Base-by-base conservation (phyloP, 345 rosid genomes). In the Cardamine occulta region DNA sequence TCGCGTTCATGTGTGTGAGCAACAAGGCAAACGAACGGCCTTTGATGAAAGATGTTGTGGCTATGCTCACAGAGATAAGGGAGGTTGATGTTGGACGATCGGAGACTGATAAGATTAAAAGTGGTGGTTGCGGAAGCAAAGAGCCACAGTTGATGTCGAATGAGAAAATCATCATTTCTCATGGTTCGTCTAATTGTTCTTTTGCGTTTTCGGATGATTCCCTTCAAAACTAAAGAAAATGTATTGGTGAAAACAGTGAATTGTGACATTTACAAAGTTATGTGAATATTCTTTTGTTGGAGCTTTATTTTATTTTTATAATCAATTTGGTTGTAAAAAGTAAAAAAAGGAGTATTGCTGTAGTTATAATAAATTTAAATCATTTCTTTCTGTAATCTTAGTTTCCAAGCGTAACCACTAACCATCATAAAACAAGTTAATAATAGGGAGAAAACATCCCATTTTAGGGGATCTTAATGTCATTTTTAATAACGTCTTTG, bases 21-120 rank as follows among this genome's bases (percentile, higher is more conserved):
- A 88, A 81, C 65, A 86, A 89, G 7, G 70, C 86, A 2, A 88
- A 86, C 3, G 97, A 93, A 57, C 96, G 97, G 1, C 98, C 98
- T n/a, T 78, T 88, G 14, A 91, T 91, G 96, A 93, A 91, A 78
- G 98, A 93, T 28, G 96, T 91, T 15, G 96, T 90, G 5, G 97
- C 88, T 4, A 73, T 93, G 48, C 73, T 91, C 51, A 84, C 69
- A 44, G 97, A 87, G 75, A 88, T 93, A 24, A 86, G 85, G 12
- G 88, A 89, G 1, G 1, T 7, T 29, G 79, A 75, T 67, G 68
- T 49, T 40, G 79, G 74, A 60, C 37, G 62, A 26, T 60, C 69
- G 15, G 79, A 60, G 52, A 39, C 9, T 1, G 79, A 40, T 29
- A 67, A 67, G 54, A 15, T 51, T 0, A 75, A 68, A 67, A 29